Evolutionary conservation across 495 filamentous ascomycete genomes (phyloP).

Genomic region (Aspergillus haitiensis): DNA sequence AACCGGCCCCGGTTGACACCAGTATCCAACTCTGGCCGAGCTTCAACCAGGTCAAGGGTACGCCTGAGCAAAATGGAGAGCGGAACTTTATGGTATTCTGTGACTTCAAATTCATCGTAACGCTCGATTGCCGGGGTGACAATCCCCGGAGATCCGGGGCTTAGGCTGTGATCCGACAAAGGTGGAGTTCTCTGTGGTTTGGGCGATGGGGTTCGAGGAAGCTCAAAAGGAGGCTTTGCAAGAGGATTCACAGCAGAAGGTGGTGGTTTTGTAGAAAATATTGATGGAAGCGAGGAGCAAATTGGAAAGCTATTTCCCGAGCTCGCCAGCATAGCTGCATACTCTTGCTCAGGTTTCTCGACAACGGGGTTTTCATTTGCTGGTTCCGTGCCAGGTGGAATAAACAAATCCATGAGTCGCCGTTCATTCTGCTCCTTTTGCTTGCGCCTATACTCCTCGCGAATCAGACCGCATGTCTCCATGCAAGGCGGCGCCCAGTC

Average conservation of each 20-base stretch:
- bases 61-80: constrained; percentile 20
- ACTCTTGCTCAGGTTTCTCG: constrained; percentile 5
- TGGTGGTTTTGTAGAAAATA: too few relatives aligned
- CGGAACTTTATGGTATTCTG: constrained; percentile 19
- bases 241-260: neutral
- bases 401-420: constrained; percentile 25
- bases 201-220: constrained; percentile 11
- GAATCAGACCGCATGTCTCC: constrained; percentile 28
- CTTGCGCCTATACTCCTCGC: constrained; percentile 18
- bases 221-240: neutral
- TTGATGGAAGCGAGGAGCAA: too few relatives aligned
- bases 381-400: constrained; percentile 10
- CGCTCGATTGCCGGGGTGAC: constrained; percentile 8
- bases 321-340: constrained; percentile 19
- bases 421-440: constrained; percentile 16
- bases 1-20: constrained; percentile 19
- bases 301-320: neutral
- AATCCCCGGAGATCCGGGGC: constrained; percentile 16
- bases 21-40: constrained; percentile 25
- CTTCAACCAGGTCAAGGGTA: constrained; percentile 15
- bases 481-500: constrained; percentile 26
- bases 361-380: neutral
- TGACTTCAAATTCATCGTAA: constrained; percentile 12
- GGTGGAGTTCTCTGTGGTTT: neutral
- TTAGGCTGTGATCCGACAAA: neutral